phyloP scores from a whole-genome alignment of 1,284 basidiomycete species.

The Grifola frondosa region DNA sequence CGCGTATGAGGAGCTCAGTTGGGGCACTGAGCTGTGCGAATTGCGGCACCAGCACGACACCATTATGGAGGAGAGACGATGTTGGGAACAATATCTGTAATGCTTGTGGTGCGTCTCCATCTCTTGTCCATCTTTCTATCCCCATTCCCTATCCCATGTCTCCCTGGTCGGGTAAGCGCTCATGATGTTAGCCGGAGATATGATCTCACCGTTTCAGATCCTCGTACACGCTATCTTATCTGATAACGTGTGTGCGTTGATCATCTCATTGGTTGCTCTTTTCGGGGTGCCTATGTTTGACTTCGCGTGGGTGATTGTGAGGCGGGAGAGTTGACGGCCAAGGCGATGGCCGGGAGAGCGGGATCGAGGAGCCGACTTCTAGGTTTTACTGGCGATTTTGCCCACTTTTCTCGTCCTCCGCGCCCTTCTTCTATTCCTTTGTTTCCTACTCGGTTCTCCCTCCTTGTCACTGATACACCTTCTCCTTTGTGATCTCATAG shows the following conservation, averaged over 20 bases:
- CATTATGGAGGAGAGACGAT: conserved; percentile 91
- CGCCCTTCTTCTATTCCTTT: conserved; percentile 4
- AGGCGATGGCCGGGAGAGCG: too few species aligned
- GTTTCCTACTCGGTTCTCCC: conserved; percentile 15
- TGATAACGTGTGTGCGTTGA: conserved; percentile 15
- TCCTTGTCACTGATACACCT: conserved; percentile 17
- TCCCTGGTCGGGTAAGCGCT: conserved; percentile 7
- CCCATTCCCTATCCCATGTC: conserved; percentile 6
- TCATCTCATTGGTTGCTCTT: conserved; percentile 15
- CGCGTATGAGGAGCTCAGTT: conserved; percentile 47
- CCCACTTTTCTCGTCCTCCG: neutral
- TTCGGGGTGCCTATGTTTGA: conserved; percentile 9
- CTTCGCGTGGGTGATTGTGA: conserved; percentile 6
- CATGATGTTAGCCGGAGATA: conserved; percentile 8
- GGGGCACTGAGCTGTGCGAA: conserved; percentile 87
- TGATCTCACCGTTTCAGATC: conserved; percentile 13
- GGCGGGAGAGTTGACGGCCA: too few species aligned
- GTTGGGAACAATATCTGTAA: conserved; percentile 92
- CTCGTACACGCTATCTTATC: conserved; percentile 20
- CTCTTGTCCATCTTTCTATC: conserved; percentile 14
- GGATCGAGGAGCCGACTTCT: too few species aligned
- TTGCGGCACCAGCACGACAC: conserved; percentile 92
- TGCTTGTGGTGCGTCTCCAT: conserved; percentile 78
- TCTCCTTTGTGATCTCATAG: conserved; percentile 42
- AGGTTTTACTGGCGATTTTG: too few species aligned